Percentiles rank a stretch among this genome's conserved stretches.
Conservation (phyloP, 2,329 filamentous ascomycete species). For the Parascedosporium putredinis region DNA sequence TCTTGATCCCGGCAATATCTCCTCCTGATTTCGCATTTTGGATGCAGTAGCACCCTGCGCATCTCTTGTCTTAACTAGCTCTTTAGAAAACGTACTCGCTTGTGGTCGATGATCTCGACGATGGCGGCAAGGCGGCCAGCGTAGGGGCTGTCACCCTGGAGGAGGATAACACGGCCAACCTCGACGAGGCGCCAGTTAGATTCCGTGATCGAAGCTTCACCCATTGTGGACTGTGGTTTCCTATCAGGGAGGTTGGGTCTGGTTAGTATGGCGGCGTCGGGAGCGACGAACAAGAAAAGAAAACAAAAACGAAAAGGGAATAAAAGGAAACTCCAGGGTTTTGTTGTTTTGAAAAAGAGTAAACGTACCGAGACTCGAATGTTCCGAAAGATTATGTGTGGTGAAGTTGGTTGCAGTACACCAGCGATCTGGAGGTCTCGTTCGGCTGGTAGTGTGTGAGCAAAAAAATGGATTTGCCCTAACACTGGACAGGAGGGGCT, state of each 20-base stretch:
- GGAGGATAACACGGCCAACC: conserved; percentile 93
- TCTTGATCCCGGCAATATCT: conserved; percentile 6
- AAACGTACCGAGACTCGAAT: conserved; percentile 7
- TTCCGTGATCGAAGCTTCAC: conserved; percentile 71
- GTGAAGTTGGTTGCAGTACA: conserved; percentile 7
- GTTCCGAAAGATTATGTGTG: conserved; percentile 7
- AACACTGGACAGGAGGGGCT: conserved; percentile 15
- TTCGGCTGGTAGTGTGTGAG: conserved; percentile 22
- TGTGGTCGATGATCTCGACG: conserved; percentile 99
- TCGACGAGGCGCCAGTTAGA: conserved; percentile 93
- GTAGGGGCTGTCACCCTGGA: conserved; percentile 69
- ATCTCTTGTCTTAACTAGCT: neutral
- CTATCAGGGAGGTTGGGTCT: neutral
- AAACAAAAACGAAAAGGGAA: conserved; percentile 14
- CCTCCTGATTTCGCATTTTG: neutral
- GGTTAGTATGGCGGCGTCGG: neutral
- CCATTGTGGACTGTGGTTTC: conserved; percentile 47
- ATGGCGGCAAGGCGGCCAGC: conserved; percentile 83
- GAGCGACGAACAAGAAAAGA: conserved; percentile 14
- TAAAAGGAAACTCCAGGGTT: conserved; percentile 24
- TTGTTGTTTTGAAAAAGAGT: conserved; percentile 20
- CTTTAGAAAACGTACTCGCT: conserved; percentile 69
- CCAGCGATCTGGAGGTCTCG: neutral
- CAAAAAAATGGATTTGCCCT: conserved; percentile 30
- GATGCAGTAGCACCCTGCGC: neutral